Base-by-base conservation (phyloP, 2,329 filamentous ascomycete genomes). In the Ceratocystiopsis sp. region DNA sequence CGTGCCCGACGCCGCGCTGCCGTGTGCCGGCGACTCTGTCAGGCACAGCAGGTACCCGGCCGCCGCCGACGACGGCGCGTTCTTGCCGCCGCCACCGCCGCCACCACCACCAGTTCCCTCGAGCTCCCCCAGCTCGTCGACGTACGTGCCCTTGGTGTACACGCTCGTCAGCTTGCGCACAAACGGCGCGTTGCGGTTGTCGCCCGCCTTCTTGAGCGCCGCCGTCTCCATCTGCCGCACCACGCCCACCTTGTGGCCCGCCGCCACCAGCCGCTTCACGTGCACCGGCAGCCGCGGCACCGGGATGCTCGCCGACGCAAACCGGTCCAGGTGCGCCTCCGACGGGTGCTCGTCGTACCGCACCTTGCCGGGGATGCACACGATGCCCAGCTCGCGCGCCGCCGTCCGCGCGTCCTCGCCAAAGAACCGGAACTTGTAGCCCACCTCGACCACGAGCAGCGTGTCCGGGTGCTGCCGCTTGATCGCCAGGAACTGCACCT, bases 371-470 rank as follows among this genome's bases (percentile, higher is more conserved):
- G 91, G 89, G 52, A 98, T 95, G 58, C 91, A 98, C 35, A 98
- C 82, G 51, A 98, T 95, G 46, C 85, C 83, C 40, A 98, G 68
- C 57, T 89, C 85, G 59, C 89, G 93, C 13, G 87, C 84, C 5
- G 89, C 91, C 43, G 77, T 74, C 42, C 86, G 75, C 10, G 91
- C 91, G 64, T 98, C 91, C 54, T 96, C 89, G 12, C 91, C 91
- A 56, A 94, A 94, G 64, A 98, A 94, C 33, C 83, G 79, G 62
- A 93, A 98, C 58, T 98, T 98, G 64, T 98, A 98, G 41, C 91
- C 91, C 10, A 96, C 91, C 58, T 98, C 89, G 42, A 96, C 78
- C 13, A 96, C 82, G 43, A 98, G 68, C 17, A 98, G 54, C 0
- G 89, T 91, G 56, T 96, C 91, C 64, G 85, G 71, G 57, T 96